phyloP scores from a whole-genome alignment of 768 basidiomycete genomes.

The Leucosporidium creatinivorum region DNA sequence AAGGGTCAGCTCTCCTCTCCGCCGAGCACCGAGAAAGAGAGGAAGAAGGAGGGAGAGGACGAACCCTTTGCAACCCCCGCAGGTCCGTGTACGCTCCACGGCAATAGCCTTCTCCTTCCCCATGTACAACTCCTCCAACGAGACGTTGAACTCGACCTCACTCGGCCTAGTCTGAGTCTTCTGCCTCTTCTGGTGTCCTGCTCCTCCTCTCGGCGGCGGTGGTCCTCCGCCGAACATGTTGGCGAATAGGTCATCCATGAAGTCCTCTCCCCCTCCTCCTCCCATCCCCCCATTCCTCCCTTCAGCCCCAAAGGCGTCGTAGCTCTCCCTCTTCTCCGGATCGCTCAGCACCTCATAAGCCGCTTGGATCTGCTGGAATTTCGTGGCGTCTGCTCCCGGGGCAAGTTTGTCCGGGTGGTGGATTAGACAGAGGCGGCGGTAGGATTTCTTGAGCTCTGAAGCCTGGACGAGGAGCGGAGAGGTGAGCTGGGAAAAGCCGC shows the following conservation, averaged over 20 bases:
- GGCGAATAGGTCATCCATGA: slow-evolving; percentile 66
- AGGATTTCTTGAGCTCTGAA: slow-evolving; percentile 91
- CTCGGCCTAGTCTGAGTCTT: slow-evolving; percentile 42
- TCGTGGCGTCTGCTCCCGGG: not conserved
- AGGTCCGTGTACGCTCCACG: slow-evolving; percentile 76
- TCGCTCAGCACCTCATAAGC: slow-evolving; percentile 73
- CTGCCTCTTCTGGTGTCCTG: slow-evolving; percentile 39
- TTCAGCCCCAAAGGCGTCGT: slow-evolving; percentile 68
- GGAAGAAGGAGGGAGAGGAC: slow-evolving; percentile 21
- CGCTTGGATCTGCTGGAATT: slow-evolving; percentile 33
- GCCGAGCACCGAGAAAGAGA: not conserved
- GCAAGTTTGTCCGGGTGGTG: slow-evolving; percentile 55
- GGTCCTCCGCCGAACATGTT: slow-evolving; percentile 41
- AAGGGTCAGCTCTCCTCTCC: not conserved
- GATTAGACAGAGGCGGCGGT: slow-evolving; percentile 80
- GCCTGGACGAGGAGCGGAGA: not conserved
- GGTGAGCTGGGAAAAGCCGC: not conserved
- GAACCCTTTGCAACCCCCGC: slow-evolving; percentile 72
- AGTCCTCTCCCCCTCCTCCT: slow-evolving; percentile 46
- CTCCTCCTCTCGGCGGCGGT: slow-evolving; percentile 2
- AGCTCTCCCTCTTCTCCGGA: slow-evolving; percentile 58
- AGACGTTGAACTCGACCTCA: slow-evolving; percentile 66
- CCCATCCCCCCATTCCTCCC: slow-evolving; percentile 44
- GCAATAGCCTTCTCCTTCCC: slow-evolving; percentile 83
- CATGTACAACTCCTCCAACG: slow-evolving; percentile 85